Evolutionary conservation across 352 stramenopile genomes (phyloP), one percentile per base, ranked within the genome.

Genomic region (Labyrinthula sp.): DNA sequence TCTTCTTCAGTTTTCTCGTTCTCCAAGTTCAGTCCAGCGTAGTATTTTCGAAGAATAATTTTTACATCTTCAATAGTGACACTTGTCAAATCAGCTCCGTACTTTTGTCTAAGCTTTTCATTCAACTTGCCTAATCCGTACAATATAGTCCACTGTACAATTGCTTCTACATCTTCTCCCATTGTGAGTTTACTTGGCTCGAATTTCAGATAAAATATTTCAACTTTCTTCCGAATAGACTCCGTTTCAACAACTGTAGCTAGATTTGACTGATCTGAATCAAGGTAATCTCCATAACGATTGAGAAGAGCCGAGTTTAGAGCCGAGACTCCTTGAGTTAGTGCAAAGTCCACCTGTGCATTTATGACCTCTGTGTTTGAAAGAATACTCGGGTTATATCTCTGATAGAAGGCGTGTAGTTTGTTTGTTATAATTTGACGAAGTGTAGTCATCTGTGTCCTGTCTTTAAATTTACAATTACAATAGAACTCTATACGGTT

Each of bases 191-290:
- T 52, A 8, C 23, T 4, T 8, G 30, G 18, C 24, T 52, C 43
- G 21, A 45, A 35, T 28, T 52, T 52, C 23, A 52, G 28, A 35
- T 52, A 52, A 14, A 52, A 52, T 35, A 52, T 52, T 20, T 52
- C 43, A 28, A 52, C 43, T 2, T 35, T 23, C 10, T 23, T 37
- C 34, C 43, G 15, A 12, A 52, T 30, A 8, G 47, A 23, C 34
- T 50, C 8, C 14, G 31, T 12, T 35, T 52, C 43, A 9, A 15
- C 20, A 8, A 10, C 35, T 24, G 47, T 45, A 6, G 43, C 30
- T 12, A 12, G 6, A 8, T 50, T 35, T 3, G 6, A 9, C 3
- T 3, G 31, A 3, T 14, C 23, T 18, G 20, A 20, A 21, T 28
- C 43, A n/a, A 52, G 23, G 34, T 30, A 50, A 15, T 30, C 35